Evolutionary conservation across 2,329 filamentous ascomycete genomes (phyloP).

Genomic region (Nemania sp.): DNA sequence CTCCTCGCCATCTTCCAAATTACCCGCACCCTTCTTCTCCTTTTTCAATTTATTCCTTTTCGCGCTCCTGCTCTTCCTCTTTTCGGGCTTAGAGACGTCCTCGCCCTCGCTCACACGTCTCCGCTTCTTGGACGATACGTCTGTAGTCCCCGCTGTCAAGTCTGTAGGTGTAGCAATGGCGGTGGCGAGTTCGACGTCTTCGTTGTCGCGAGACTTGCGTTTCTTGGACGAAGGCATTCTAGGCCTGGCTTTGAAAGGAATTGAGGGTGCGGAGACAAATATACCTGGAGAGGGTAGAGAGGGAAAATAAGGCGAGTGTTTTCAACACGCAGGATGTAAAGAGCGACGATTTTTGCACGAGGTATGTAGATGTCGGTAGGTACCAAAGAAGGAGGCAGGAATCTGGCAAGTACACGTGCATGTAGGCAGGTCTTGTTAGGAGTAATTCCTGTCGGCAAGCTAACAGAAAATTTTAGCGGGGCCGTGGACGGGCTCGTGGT

Average conservation of each 20-base stretch:
- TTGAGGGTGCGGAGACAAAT: no score
- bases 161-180: background rate
- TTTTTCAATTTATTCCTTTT: constrained; percentile 23
- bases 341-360: no score
- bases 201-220: constrained; percentile 37
- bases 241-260: no score
- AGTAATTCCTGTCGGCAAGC: constrained; percentile 30
- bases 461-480: constrained; percentile 54
- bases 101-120: constrained; percentile 30
- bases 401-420: no score
- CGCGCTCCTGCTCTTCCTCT: constrained; percentile 23
- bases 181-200: constrained; percentile 30
- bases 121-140: constrained; percentile 34
- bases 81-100: background rate
- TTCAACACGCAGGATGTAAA: no score
- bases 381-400: no score
- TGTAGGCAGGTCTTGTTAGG: background rate
- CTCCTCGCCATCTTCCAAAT: background rate
- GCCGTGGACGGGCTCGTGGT: constrained; percentile 35
- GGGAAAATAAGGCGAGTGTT: no score
- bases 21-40: no score
- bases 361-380: no score
- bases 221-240: constrained; percentile 34
- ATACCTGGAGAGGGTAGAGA: no score
- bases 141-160: constrained; percentile 14